A percentile compares a stretch with the other conserved stretches of the same genome.
These are phyloP conservation scores for Aspergillus thermomutatus DNA, from an alignment of 2,329 filamentous ascomycete species.

Conservation along the genomic window DNA sequence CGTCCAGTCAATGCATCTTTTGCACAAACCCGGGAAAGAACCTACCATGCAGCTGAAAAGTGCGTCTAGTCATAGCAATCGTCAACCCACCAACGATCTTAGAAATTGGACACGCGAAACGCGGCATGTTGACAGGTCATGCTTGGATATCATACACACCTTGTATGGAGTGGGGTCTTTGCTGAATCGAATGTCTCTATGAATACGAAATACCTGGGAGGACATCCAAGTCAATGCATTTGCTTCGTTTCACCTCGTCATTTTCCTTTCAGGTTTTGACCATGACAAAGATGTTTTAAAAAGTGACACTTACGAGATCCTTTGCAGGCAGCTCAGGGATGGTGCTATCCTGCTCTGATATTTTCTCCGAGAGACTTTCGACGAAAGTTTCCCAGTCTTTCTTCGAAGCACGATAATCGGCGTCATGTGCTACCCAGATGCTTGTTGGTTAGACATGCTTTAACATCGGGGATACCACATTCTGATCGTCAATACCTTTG, in stretches of 20 bases:
- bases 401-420: conserved; percentile 72
- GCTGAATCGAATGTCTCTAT: conserved; percentile 80
- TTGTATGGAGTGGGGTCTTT: conserved; percentile 87
- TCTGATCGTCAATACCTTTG: conserved; percentile 48
- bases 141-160: conserved; percentile 45
- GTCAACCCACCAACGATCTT: neutral
- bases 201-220: conserved; percentile 71
- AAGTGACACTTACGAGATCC: conserved; percentile 59
- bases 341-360: conserved; percentile 72
- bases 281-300: neutral
- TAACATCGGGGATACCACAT: neutral
- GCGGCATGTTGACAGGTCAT: neutral
- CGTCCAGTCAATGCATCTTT: conserved; percentile 12
- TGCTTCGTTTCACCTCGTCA: neutral
- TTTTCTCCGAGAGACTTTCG: conserved; percentile 65
- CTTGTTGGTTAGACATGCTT: conserved; percentile 4
- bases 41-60: conserved; percentile 76
- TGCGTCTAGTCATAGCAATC: conserved; percentile 56
- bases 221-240: conserved; percentile 8
- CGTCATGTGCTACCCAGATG: conserved; percentile 63
- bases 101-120: neutral
- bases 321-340: conserved; percentile 83
- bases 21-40: conserved; percentile 8
- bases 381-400: conserved; percentile 81
- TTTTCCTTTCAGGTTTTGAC: neutral